These are phyloP conservation scores for Mycosphaerella arachidis DNA, from an alignment of 2,329 filamentous ascomycete species.

Conservation along the genomic window DNA sequence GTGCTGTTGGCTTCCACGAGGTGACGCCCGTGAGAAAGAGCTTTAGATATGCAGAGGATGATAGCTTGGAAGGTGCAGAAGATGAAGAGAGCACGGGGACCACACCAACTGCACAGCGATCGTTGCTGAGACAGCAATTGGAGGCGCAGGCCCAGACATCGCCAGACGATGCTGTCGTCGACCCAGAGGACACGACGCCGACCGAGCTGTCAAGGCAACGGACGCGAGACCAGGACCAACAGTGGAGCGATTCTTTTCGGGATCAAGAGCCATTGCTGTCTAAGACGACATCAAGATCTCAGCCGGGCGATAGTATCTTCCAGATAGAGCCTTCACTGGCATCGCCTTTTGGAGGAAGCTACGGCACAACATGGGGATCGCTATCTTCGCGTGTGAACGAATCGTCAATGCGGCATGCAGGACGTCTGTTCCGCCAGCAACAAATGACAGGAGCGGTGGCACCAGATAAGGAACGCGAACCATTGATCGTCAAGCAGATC, in stretches of 20 bases:
- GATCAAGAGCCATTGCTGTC: conserved; percentile 27
- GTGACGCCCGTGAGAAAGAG: conserved; percentile 75
- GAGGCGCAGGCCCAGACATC: conserved; percentile 25
- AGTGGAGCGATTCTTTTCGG: conserved; percentile 4
- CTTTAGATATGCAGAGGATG: conserved; percentile 53
- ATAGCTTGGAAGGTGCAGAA: conserved; percentile 36
- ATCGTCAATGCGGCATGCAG: conserved; percentile 53
- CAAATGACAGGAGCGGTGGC: conserved; percentile 40
- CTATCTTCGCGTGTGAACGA: conserved; percentile 55
- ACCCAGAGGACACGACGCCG: conserved; percentile 26
- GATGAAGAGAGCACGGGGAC: conserved; percentile 52
- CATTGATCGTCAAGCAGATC: conserved; percentile 81
- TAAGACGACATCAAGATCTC: conserved; percentile 26
- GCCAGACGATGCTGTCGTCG: conserved; percentile 20
- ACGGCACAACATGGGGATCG: conserved; percentile 60
- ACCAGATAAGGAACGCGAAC: conserved; percentile 53
- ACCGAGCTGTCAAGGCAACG: conserved; percentile 18
- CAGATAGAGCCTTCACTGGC: conserved; percentile 53
- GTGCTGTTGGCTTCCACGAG: conserved; percentile 82
- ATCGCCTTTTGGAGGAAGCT: conserved; percentile 67
- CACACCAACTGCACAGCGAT: conserved; percentile 30
- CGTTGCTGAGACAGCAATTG: conserved; percentile 27
- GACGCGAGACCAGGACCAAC: conserved; percentile 7
- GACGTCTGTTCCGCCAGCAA: conserved; percentile 47
- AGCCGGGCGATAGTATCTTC: conserved; percentile 42